phyloP scores from a whole-genome alignment of 768 basidiomycete genomes.

The Leucosporidium yakuticum region DNA sequence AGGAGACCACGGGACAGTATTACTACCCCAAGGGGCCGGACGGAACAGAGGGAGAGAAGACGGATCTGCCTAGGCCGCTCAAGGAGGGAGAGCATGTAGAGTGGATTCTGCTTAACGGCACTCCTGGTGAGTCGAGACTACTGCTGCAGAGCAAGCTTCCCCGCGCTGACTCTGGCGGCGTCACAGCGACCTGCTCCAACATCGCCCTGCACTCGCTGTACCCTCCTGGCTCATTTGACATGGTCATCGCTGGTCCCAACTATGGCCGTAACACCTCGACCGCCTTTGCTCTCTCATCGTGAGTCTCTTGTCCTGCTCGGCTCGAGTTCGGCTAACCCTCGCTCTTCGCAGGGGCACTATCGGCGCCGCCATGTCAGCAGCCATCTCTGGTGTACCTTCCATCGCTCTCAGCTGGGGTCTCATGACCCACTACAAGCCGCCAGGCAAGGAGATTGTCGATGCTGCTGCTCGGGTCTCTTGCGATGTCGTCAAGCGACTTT shows the following conservation, averaged over 20 bases:
- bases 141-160: too few species aligned
- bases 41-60: neutral
- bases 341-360: conserved; percentile 41
- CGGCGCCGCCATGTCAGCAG: conserved; percentile 44
- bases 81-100: conserved; percentile 44
- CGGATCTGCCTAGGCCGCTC: conserved; percentile 13
- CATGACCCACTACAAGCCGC: conserved; percentile 39
- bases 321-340: neutral
- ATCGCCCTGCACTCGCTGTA: conserved; percentile 46
- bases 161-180: neutral
- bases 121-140: neutral
- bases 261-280: conserved; percentile 45
- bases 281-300: conserved; percentile 45
- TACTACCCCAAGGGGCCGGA: conserved; percentile 40
- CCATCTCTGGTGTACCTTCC: conserved; percentile 41
- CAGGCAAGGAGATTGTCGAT: conserved; percentile 27
- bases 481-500: conserved; percentile 41
- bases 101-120: conserved; percentile 46
- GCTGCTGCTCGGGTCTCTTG: conserved; percentile 41
- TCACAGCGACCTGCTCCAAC: conserved; percentile 44
- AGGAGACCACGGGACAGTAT: conserved; percentile 42
- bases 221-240: conserved; percentile 40
- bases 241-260: conserved; percentile 44
- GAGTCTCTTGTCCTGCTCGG: neutral
- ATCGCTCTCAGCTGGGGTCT: conserved; percentile 46